phyloP scores from a whole-genome alignment of 352 stramenopile genomes.

The Pythium vanterpoolii region DNA sequence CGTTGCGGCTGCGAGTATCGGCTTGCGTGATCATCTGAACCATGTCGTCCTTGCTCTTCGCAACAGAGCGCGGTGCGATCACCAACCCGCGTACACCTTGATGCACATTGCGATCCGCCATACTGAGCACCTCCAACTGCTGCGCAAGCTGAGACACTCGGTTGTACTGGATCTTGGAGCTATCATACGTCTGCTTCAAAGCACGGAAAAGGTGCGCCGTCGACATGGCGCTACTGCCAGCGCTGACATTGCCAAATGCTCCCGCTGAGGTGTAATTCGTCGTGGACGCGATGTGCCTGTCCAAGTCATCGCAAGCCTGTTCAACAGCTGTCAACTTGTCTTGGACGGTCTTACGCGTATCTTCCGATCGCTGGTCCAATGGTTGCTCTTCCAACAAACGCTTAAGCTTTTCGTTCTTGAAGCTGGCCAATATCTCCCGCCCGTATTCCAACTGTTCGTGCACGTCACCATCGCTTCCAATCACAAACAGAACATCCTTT shows the following conservation, averaged over 20 bases:
- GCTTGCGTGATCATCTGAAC: conserved; percentile 38
- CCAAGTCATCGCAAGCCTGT: conserved; percentile 48
- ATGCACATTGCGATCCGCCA: conserved; percentile 22
- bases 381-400: conserved; percentile 63
- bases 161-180: conserved; percentile 75
- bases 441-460: conserved; percentile 72
- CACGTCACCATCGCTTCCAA: conserved; percentile 71
- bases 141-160: conserved; percentile 48
- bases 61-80: conserved; percentile 10
- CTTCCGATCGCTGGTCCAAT: conserved; percentile 61
- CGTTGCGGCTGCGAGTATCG: conserved; percentile 41
- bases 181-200: conserved; percentile 74
- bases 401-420: conserved; percentile 61
- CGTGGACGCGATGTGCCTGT: conserved; percentile 39
- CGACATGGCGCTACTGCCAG: conserved; percentile 22
- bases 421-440: conserved; percentile 64
- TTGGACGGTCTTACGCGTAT: conserved; percentile 45
- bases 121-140: conserved; percentile 46
- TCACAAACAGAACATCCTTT: conserved; percentile 74
- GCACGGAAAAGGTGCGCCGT: conserved; percentile 59
- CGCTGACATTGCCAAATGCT: conserved; percentile 18
- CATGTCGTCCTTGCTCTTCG: conserved; percentile 46
- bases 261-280: conserved; percentile 18
- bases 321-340: conserved; percentile 49
- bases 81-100: conserved; percentile 18